Percentiles rank a stretch among this genome's conserved stretches.
phyloP scores from a whole-genome alignment of 2,329 filamentous ascomycete genomes.

The Cercospora nicotianae region DNA sequence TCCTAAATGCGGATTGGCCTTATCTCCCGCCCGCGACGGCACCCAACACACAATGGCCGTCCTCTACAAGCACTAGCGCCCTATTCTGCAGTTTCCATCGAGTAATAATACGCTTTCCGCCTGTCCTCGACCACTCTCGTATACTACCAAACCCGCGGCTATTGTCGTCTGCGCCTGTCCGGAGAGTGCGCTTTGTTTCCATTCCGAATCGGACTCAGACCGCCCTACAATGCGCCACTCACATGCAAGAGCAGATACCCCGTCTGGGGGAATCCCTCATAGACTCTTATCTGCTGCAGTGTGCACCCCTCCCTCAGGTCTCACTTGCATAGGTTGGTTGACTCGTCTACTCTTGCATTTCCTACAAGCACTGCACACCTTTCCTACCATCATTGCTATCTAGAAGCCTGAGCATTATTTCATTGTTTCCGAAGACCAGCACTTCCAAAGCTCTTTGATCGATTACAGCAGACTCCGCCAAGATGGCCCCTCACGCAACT shows the following conservation, averaged over 20 bases:
- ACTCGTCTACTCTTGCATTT: background rate
- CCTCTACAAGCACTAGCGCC: constrained; percentile 3
- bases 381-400: background rate
- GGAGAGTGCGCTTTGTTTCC: constrained; percentile 22
- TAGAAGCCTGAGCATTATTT: background rate
- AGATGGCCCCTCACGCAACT: constrained; percentile 37
- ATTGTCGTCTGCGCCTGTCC: background rate
- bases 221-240: constrained; percentile 4
- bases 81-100: constrained; percentile 24
- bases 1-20: constrained; percentile 9
- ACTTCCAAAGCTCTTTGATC: background rate
- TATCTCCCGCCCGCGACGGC: constrained; percentile 1
- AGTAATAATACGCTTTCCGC: constrained; percentile 22
- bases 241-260: constrained; percentile 16
- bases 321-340: constrained; percentile 13
- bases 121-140: background rate
- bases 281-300: constrained; percentile 22
- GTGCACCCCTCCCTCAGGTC: constrained; percentile 1
- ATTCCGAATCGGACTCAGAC: constrained; percentile 5
- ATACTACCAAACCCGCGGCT: background rate
- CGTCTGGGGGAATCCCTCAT: constrained; percentile 18
- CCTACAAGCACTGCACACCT: background rate
- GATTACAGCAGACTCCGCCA: background rate
- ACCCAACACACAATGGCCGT: background rate
- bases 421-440: background rate